Evolutionary conservation across 345 rosid genomes (phyloP).

Genomic region (Dovyalis caffra): DNA sequence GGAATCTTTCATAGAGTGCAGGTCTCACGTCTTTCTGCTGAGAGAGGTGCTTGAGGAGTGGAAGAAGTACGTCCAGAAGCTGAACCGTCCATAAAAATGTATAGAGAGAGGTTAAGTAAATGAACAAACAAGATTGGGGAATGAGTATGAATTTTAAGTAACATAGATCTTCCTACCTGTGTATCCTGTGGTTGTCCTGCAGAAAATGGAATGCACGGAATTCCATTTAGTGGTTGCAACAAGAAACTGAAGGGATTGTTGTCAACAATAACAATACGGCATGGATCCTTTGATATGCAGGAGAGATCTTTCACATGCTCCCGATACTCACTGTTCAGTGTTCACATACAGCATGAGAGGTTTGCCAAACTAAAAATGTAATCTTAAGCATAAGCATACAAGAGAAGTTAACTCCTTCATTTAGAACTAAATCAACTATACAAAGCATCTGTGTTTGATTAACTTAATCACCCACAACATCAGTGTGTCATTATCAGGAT

Average conservation of each 20-base stretch:
- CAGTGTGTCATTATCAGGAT: not conserved
- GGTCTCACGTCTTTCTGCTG: slow-evolving; percentile 78
- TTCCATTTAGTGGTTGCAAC: slow-evolving; percentile 91
- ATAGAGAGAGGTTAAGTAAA: slow-evolving; percentile 4
- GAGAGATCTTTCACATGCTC: slow-evolving; percentile 97
- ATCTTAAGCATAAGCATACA: not conserved
- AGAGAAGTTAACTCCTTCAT: not conserved
- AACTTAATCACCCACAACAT: not conserved
- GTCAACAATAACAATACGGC: slow-evolving; percentile 88
- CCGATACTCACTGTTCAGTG: slow-evolving; percentile 69
- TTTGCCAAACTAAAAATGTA: not conserved
- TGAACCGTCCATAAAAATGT: slow-evolving; percentile 24
- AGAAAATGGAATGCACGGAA: slow-evolving; percentile 92
- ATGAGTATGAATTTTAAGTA: not conserved
- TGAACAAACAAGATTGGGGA: not conserved
- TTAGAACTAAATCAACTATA: not conserved
- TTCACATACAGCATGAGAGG: not conserved
- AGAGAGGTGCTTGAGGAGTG: slow-evolving; percentile 86
- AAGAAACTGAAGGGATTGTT: slow-evolving; percentile 98
- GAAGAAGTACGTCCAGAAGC: slow-evolving; percentile 93
- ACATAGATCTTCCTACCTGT: slow-evolving; percentile 47
- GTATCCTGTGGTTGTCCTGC: slow-evolving; percentile 75
- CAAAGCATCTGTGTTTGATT: not conserved
- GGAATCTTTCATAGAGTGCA: slow-evolving; percentile 67
- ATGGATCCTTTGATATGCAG: slow-evolving; percentile 66